Evolutionary conservation across 2,329 filamentous ascomycete species (phyloP), one percentile per base, ranked within the genome.

Genomic region (Apiospora rasikravindrae): DNA sequence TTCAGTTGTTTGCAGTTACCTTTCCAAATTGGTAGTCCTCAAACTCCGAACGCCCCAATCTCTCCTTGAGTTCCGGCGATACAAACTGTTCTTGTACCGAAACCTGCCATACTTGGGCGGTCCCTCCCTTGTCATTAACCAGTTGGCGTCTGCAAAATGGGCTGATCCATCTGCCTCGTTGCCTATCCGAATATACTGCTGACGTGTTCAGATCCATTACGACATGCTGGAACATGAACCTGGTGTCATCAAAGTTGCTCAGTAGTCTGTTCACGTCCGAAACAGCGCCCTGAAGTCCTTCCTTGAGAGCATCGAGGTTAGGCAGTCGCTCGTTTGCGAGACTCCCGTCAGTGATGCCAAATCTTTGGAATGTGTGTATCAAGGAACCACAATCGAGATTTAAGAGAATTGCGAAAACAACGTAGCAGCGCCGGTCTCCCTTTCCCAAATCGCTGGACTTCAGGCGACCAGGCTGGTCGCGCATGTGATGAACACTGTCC

Each of bases 41-140:
- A 16, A n/a, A 45, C 13, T 69, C 47, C 5, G 67, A 69, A 7
- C 40, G 69, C 19, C 19, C 22, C 22, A 70, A 10, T 3, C 51
- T 42, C 8, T 33, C 69, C 10, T 53, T 24, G 19, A 61, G 33
- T 44, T n/a, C 49, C 11, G 2, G 13, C 14, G 47, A 44, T 11
- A 70, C 2, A 19, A 70, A 26, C 2, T 4, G 5, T 2, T 70
- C 69, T 42, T 49, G 69, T 0, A 70, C 49, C 16, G 49, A 42
- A 14, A 70, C 68, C 37, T 70, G 29, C 47, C 51, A 51, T 22
- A 70, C 47, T 26, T 42, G 22, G 10, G 68, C 68, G 4, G 68
- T 70, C 1, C 68, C 68, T 8, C 68, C 68, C 16, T 70, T 70
- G 26, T n/a, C 22, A 24, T 70, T 70, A 16, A 51, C 40, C 16